Evolutionary conservation across 2,329 filamentous ascomycete species (phyloP).

Genomic region (Fusarium sp.): DNA sequence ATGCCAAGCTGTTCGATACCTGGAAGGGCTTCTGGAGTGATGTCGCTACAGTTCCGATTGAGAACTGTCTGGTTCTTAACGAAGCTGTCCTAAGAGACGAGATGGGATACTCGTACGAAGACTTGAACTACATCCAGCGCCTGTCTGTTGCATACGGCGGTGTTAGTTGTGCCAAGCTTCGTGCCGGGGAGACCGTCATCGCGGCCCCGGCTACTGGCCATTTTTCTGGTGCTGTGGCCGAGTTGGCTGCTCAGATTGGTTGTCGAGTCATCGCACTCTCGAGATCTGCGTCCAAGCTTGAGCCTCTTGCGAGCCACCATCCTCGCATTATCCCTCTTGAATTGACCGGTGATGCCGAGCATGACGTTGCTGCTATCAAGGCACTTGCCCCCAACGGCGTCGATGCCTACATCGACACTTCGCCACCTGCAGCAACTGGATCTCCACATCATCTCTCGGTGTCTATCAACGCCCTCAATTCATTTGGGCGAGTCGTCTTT

Average conservation of each 20-base stretch:
- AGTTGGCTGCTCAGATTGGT: constrained; percentile 35
- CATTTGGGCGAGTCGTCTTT: constrained; percentile 9
- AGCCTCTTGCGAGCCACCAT: constrained; percentile 18
- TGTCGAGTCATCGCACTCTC: constrained; percentile 39
- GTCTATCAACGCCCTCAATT: constrained; percentile 7
- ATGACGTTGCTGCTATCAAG: constrained; percentile 11
- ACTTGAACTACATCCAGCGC: constrained; percentile 37
- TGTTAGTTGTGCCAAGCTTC: constrained; percentile 16
- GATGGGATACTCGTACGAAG: constrained; percentile 34
- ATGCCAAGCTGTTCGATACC: constrained; percentile 25
- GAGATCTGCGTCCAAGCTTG: constrained; percentile 13
- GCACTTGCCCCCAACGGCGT: constrained; percentile 5
- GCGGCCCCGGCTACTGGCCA: constrained; percentile 36
- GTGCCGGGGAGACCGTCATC: constrained; percentile 29
- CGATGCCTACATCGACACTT: constrained; percentile 37
- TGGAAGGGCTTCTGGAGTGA: constrained; percentile 38
- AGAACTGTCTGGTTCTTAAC: constrained; percentile 28
- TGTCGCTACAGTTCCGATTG: constrained; percentile 5
- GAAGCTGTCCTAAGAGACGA: constrained; percentile 12
- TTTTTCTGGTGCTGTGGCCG: constrained; percentile 36
- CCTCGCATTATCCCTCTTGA: constrained; percentile 15
- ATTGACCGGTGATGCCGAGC: constrained; percentile 23
- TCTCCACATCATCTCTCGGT: constrained; percentile 21
- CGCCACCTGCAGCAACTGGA: constrained; percentile 27
- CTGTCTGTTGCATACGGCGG: constrained; percentile 34